Conservation (phyloP, 2,329 filamentous ascomycete genomes). For the Canariomyces notabilis region DNA sequence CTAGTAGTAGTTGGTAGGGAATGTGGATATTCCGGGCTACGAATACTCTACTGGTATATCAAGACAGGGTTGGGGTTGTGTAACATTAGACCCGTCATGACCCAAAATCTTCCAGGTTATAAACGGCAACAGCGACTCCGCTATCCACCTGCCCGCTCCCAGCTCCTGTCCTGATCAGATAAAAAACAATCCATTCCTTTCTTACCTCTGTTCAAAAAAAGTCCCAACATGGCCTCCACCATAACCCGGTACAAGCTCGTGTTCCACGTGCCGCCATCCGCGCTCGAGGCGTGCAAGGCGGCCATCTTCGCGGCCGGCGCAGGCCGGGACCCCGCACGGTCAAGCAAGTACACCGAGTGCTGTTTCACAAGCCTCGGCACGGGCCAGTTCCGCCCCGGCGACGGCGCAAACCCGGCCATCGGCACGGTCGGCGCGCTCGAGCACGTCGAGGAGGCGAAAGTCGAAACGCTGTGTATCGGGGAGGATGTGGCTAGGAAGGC, state of each 20-base stretch:
- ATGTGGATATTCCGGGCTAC: too few species aligned
- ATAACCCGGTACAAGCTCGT: conserved; percentile 35
- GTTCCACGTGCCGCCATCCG: conserved; percentile 45
- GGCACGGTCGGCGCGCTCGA: conserved; percentile 54
- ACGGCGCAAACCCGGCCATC: conserved; percentile 57
- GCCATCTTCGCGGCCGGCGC: conserved; percentile 57
- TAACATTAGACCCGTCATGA: too few species aligned
- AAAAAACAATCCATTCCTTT: not conserved
- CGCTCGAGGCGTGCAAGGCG: conserved; percentile 46
- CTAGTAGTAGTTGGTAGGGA: too few species aligned
- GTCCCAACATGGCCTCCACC: conserved; percentile 3
- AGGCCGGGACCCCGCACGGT: conserved; percentile 45
- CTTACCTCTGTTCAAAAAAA: too few species aligned
- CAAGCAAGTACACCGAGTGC: conserved; percentile 52
- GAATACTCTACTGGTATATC: too few species aligned
- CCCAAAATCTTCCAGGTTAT: too few species aligned
- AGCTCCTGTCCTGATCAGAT: too few species aligned
- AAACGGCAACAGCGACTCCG: too few species aligned
- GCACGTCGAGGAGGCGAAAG: conserved; percentile 53
- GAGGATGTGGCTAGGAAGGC: conserved; percentile 51
- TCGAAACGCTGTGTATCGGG: conserved; percentile 59
- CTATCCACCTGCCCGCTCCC: too few species aligned
- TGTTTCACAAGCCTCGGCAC: conserved; percentile 49
- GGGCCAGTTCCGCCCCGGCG: conserved; percentile 62
- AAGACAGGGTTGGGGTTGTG: too few species aligned